Percentiles rank a stretch among this genome's conserved stretches.
Conservation (phyloP, 768 basidiomycete species). For the Holtermanniella nyarrowii region DNA sequence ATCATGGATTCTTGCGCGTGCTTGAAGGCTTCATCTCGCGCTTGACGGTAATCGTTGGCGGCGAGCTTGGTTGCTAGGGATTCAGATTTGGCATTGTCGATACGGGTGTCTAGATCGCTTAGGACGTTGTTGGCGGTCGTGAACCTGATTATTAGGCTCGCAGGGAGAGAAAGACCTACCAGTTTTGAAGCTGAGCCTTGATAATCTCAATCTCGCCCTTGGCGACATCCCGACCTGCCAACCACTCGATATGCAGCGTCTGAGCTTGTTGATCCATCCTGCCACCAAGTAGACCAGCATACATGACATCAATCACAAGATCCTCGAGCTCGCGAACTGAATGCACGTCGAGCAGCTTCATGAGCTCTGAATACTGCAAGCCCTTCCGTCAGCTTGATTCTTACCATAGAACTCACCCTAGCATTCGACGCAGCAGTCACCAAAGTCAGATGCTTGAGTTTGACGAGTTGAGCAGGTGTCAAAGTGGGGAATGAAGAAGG, state of each 20-base stretch:
- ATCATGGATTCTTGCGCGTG: too few relatives aligned
- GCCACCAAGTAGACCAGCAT: conserved; percentile 76
- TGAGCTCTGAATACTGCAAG: conserved; percentile 66
- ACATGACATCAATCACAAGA: conserved; percentile 93
- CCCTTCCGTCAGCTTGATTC: conserved; percentile 44
- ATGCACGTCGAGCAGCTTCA: conserved; percentile 60
- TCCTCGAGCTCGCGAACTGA: conserved; percentile 86
- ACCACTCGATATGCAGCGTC: conserved; percentile 83
- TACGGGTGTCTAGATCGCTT: conserved; percentile 59
- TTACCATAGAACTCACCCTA: conserved; percentile 50
- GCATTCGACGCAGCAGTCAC: conserved; percentile 68
- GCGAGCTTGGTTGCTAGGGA: neutral
- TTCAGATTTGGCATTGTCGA: conserved; percentile 37
- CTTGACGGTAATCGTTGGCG: neutral
- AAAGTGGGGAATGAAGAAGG: conserved; percentile 58
- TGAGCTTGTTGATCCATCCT: conserved; percentile 87
- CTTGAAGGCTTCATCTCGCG: neutral
- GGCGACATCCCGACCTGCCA: conserved; percentile 73
- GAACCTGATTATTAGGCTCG: conserved; percentile 5
- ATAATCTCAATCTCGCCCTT: conserved; percentile 11
- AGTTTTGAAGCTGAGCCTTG: conserved; percentile 24
- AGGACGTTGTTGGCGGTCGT: conserved; percentile 61
- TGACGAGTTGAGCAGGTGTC: conserved; percentile 62
- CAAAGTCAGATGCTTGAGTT: conserved; percentile 87
- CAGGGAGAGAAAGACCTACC: conserved; percentile 28